Percentiles rank a stretch among this genome's conserved stretches.
Evolutionary conservation across 2,329 filamentous ascomycete species (phyloP).

Genomic region (Phyllosticta paracitricarpa): DNA sequence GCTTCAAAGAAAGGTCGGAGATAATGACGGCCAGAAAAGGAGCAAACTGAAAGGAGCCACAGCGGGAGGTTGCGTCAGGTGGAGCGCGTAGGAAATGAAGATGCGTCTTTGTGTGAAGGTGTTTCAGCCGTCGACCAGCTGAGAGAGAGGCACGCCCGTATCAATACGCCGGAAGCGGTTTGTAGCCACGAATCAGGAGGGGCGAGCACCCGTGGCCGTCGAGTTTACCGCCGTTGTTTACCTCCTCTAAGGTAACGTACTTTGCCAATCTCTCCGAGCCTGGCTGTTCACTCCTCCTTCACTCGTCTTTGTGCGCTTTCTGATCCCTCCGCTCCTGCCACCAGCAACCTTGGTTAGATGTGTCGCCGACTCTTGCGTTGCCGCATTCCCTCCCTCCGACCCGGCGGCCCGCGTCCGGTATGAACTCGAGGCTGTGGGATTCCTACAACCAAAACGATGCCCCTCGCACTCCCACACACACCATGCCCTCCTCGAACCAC

Average conservation of each 20-base stretch:
- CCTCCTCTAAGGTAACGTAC: neutral
- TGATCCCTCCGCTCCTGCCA: neutral
- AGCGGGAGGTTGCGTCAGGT: neutral
- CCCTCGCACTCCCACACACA: slow-evolving; percentile 2
- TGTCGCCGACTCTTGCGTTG: slow-evolving; percentile 5
- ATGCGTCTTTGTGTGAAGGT: neutral
- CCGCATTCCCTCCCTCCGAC: neutral
- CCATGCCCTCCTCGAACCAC: slow-evolving; percentile 8
- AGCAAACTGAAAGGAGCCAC: neutral
- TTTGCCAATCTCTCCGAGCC: slow-evolving; percentile 6
- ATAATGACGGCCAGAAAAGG: neutral
- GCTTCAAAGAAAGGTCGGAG: too few species aligned
- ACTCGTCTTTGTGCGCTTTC: neutral
- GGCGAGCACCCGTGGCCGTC: too few species aligned
- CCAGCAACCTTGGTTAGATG: slow-evolving; percentile 6
- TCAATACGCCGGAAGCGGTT: neutral
- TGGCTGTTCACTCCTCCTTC: slow-evolving; percentile 2
- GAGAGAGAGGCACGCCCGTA: neutral
- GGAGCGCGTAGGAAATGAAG: neutral
- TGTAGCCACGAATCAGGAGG: neutral
- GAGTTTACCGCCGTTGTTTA: slow-evolving; percentile 3
- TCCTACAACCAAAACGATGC: slow-evolving; percentile 6
- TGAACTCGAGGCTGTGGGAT: slow-evolving; percentile 6
- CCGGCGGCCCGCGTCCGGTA: slow-evolving; percentile 5
- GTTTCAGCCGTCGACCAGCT: neutral